These are phyloP conservation scores for Samsoniella hepiali DNA, from an alignment of 2,329 filamentous ascomycete genomes.

Conservation along the genomic window DNA sequence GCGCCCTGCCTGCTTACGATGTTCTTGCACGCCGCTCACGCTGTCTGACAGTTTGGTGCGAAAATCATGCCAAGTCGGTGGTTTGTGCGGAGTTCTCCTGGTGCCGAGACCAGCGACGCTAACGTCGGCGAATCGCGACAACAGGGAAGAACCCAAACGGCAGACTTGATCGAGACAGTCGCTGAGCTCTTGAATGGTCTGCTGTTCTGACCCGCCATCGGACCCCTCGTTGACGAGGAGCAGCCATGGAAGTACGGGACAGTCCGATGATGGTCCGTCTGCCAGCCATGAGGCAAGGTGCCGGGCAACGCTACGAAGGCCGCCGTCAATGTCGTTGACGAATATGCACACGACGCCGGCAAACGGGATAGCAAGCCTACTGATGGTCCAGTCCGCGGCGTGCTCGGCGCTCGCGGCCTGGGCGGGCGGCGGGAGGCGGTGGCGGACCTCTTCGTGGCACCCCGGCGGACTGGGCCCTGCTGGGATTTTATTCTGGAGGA, in stretches of 20 bases:
- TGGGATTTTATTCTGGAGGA: background rate
- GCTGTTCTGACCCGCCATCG: background rate
- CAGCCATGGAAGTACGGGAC: background rate
- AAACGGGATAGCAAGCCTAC: background rate
- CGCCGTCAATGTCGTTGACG: background rate
- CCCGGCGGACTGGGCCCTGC: background rate
- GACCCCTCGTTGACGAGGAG: background rate
- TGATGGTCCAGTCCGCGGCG: background rate
- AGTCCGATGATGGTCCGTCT: background rate
- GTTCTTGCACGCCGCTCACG: background rate
- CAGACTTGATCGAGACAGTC: background rate
- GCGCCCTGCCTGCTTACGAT: background rate
- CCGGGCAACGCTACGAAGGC: background rate
- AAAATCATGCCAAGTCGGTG: background rate
- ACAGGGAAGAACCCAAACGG: background rate
- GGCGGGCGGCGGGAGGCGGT: background rate
- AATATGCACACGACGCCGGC: background rate
- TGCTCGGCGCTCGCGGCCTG: background rate
- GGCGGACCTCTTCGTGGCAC: background rate
- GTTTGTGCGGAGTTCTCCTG: background rate
- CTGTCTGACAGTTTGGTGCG: background rate
- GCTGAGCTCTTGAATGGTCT: background rate
- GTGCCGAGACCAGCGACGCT: background rate
- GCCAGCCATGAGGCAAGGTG: background rate
- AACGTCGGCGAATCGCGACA: background rate